A percentile compares a stretch with the other conserved stretches of the same genome.
Evolutionary conservation across 2,329 filamentous ascomycete genomes (phyloP).

Genomic region (Phoma sp.): DNA sequence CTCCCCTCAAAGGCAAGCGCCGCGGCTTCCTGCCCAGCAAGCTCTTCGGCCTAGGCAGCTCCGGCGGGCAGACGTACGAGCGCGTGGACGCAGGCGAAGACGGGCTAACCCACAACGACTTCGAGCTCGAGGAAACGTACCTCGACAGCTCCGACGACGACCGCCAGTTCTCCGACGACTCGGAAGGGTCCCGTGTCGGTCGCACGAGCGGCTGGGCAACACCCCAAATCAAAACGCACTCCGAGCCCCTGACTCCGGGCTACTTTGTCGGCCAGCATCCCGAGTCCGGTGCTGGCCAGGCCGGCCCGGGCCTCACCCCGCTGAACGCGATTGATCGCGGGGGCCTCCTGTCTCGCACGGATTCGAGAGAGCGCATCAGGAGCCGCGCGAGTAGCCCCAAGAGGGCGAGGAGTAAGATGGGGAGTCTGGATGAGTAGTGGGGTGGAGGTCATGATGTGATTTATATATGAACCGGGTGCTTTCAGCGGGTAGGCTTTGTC

Average conservation of each 20-base stretch:
- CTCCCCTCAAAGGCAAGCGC: constrained; percentile 39
- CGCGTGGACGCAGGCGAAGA: constrained; percentile 75
- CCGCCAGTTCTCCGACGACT: constrained; percentile 62
- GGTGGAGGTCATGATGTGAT: not conserved
- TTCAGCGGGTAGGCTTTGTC: too few relatives aligned
- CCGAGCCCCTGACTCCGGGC: constrained; percentile 18
- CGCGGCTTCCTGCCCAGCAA: constrained; percentile 56
- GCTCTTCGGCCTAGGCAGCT: constrained; percentile 61
- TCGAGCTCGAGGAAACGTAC: constrained; percentile 66
- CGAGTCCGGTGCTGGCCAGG: constrained; percentile 37
- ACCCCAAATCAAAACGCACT: constrained; percentile 60
- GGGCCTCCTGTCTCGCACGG: constrained; percentile 80
- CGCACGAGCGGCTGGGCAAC: constrained; percentile 71
- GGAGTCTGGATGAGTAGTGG: constrained; percentile 25
- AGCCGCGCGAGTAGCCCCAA: constrained; percentile 57
- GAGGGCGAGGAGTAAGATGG: constrained; percentile 21
- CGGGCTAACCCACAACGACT: constrained; percentile 70
- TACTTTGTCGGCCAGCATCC: constrained; percentile 29
- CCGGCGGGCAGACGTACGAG: constrained; percentile 68
- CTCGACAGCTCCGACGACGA: constrained; percentile 66
- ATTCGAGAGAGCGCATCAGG: constrained; percentile 80
- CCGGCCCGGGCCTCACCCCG: constrained; percentile 36
- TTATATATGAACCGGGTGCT: too few relatives aligned
- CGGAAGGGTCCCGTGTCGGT: constrained; percentile 62
- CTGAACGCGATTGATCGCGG: constrained; percentile 58